Base-by-base conservation (phyloP, 805 yeast genomes). In the Monosporozyma aerobia region DNA sequence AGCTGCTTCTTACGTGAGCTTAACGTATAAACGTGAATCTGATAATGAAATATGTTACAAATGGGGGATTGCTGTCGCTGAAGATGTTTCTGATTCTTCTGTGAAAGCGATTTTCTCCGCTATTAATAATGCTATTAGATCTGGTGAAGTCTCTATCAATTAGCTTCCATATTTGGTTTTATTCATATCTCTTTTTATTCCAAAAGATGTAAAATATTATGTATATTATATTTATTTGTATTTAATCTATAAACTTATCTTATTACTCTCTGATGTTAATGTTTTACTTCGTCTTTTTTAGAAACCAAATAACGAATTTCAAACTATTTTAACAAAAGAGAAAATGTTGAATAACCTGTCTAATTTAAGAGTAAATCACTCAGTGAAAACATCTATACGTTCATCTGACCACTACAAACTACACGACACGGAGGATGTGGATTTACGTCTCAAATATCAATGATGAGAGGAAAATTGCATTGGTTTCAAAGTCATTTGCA, bases 21-120 rank as follows among this genome's bases (percentile, higher is more conserved):
- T 62, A 37, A 53, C 56, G 9, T 60, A 57, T 47, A 56, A 54
- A 53, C 57, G 57, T 51, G 47, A 50, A 7, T 45, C 51, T 23
- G 56, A 54, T 29, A 55, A 58, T 35, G 58, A 53, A 44, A 48
- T 52, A 14, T 55, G 59, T 74, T 74, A 55, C 63, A 81, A 76
- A 60, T 87, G 95, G 95, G 96, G 96, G 67, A 88, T 88, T 53
- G 96, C 95, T 60, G 81, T 88, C 56, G 82, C 86, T 65, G 89
- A 82, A 67, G 94, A 87, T 69, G 89, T 85, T 45, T 80, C 90
- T 14, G 83, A 83, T 64, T 89, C 95, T 29, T 82, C 92, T 6
- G 78, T 87, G 56, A 77, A 78, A 59, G 80, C 92, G 13, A 75
- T 85, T 56, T 64, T 83, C 46, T 81, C 90, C 16, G 76, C 84